These are phyloP conservation scores for Dioscorea alata DNA, from an alignment of 106 monocot species.

Conservation along the genomic window DNA sequence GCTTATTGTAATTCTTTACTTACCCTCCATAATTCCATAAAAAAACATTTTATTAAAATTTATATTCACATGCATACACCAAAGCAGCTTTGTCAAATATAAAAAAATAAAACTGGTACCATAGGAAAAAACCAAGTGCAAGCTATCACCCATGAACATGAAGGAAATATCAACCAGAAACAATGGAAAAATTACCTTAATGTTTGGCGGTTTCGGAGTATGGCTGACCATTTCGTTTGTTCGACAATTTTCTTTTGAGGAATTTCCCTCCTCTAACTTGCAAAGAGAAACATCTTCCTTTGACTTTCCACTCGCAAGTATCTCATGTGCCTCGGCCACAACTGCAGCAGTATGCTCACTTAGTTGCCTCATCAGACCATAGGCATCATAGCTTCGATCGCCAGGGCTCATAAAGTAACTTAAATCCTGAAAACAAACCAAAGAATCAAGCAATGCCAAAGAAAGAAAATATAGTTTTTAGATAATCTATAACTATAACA, in stretches of 20 bases:
- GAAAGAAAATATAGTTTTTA: too few species aligned
- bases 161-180: neutral
- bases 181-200: slow-evolving; percentile 13
- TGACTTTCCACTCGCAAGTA: slow-evolving; percentile 25
- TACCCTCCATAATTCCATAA: too few species aligned
- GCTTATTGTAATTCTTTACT: too few species aligned
- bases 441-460: neutral
- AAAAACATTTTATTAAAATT: too few species aligned
- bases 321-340: slow-evolving; percentile 36
- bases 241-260: slow-evolving; percentile 7
- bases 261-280: slow-evolving; percentile 4
- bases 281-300: neutral
- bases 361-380: slow-evolving; percentile 38
- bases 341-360: slow-evolving; percentile 38
- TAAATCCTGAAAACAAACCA: slow-evolving; percentile 18
- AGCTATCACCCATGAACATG: neutral
- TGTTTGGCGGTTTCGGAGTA: slow-evolving; percentile 17
- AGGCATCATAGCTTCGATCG: slow-evolving; percentile 40
- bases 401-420: slow-evolving; percentile 40
- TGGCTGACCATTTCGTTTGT: slow-evolving; percentile 14
- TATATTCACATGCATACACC: too few species aligned
- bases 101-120: neutral
- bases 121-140: neutral
- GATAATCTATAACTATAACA: too few species aligned
- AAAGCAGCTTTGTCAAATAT: too few species aligned